Evolutionary conservation across 768 basidiomycete genomes (phyloP).

Genomic region (Pisolithus microcarpus): DNA sequence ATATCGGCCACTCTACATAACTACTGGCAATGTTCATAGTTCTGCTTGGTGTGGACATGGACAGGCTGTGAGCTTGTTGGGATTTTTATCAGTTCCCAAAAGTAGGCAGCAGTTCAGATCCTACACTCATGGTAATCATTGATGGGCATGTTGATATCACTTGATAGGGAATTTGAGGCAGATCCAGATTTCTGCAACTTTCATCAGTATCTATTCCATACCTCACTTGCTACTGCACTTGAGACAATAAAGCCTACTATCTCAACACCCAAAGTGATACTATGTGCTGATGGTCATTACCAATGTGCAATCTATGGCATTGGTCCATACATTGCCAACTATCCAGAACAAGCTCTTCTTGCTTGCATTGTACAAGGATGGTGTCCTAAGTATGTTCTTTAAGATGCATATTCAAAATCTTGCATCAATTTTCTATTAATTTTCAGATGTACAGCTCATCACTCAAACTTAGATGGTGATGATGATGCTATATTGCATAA

Average conservation of each 20-base stretch:
- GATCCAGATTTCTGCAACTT: conserved; percentile 11
- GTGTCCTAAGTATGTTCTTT: too few relatives aligned
- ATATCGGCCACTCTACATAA: conserved; percentile 31
- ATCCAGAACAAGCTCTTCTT: conserved; percentile 32
- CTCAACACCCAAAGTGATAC: conserved; percentile 18
- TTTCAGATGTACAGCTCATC: neutral
- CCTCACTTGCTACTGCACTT: conserved; percentile 22
- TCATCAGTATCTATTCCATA: conserved; percentile 22
- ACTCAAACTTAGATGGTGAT: neutral
- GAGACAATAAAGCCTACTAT: conserved; percentile 18
- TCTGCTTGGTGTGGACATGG: conserved; percentile 14
- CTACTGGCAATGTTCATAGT: conserved; percentile 19
- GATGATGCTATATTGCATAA: too few relatives aligned
- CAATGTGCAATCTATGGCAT: conserved; percentile 25
- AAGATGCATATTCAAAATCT: neutral
- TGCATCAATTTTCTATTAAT: too few relatives aligned
- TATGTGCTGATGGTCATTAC: conserved; percentile 28
- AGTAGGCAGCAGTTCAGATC: conserved; percentile 12
- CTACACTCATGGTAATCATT: neutral
- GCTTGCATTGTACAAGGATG: conserved; percentile 28
- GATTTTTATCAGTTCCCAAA: conserved; percentile 26
- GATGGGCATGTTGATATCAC: neutral
- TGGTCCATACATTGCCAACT: conserved; percentile 34
- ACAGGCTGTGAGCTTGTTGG: conserved; percentile 16
- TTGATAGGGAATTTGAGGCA: conserved; percentile 4